Evolutionary conservation across 352 stramenopile species (phyloP), one percentile per base, ranked within the genome.

Genomic region (Aphanomyces euteiches): DNA sequence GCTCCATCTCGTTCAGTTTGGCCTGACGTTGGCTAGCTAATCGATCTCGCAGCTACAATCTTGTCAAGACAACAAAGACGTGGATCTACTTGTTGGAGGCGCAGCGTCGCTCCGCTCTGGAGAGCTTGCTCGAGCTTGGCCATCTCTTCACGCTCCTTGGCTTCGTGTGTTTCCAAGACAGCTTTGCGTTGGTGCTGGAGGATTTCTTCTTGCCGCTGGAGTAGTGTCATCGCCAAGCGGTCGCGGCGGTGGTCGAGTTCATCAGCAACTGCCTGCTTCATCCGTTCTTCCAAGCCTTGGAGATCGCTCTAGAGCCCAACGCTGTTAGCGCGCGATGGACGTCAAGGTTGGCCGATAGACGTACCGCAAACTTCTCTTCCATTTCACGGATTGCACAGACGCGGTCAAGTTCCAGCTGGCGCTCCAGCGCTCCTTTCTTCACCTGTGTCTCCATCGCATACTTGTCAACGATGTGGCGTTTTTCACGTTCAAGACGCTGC

Each of bases 61-160:
- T 5, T 28, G 36, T 37, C 3, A 47, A 13, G 28, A 36, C 57
- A 12, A 43, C 36, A n/a, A 50, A 34, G 8, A 3, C 40, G 0
- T 28, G 36, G 28, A 56, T 12, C n/a, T 41, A 63, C 57, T 45
- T 67, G 59, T 15, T 67, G 38, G 15, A 67, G 17, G 7, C 59
- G 59, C 39, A 67, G 43, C 59, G 12, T 56, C 17, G 59, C 54
- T 13, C 59, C 59, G 41, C 54, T 56, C 34, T 39, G 28, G 19
- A 67, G 59, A 5, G 59, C 59, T 6, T 38, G 36, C 28, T 67
- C 17, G 19, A 67, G 43, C 59, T 67, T 67, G 1, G 10, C 59
- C 12, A 67, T 13, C 5, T 67, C 59, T 40, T 54, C 15, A 19
- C 28, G 13, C 19, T 41, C 43, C 8, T 56, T 50, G 39, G 7